phyloP scores from a whole-genome alignment of 2,329 filamentous ascomycete species.

The Xylaria sp. region DNA sequence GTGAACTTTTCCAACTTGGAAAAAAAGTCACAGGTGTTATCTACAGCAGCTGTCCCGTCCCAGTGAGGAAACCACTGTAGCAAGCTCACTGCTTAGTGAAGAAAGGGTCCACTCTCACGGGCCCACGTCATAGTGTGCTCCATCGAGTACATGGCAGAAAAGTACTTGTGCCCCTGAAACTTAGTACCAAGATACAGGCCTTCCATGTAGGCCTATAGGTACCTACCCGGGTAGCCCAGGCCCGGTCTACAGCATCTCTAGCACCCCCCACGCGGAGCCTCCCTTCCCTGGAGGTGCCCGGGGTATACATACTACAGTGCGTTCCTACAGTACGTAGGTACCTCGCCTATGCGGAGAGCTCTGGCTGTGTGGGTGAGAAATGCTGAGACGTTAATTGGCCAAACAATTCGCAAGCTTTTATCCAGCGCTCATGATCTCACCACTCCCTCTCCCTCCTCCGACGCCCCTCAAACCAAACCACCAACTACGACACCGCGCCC shows the following conservation, averaged over 20 bases:
- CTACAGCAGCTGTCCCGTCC: neutral
- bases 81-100: neutral
- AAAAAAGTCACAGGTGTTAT: constrained; percentile 13
- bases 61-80: neutral
- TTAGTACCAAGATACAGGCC: no score
- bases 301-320: no score
- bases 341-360: no score
- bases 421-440: constrained; percentile 21
- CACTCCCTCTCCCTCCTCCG: constrained; percentile 8
- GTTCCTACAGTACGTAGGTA: no score
- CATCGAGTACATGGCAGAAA: no score
- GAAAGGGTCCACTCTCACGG: neutral
- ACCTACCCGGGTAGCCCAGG: no score
- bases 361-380: constrained; percentile 6
- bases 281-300: no score
- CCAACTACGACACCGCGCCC: neutral
- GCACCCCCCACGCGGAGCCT: constrained; percentile 19
- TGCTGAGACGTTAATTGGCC: constrained; percentile 15
- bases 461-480: neutral
- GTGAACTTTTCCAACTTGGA: neutral
- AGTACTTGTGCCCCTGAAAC: no score
- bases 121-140: neutral
- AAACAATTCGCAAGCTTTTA: neutral
- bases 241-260: no score
- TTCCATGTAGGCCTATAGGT: no score